Evolutionary conservation across 1,139 yeast genomes (phyloP).

Genomic region (Candida sp.): DNA sequence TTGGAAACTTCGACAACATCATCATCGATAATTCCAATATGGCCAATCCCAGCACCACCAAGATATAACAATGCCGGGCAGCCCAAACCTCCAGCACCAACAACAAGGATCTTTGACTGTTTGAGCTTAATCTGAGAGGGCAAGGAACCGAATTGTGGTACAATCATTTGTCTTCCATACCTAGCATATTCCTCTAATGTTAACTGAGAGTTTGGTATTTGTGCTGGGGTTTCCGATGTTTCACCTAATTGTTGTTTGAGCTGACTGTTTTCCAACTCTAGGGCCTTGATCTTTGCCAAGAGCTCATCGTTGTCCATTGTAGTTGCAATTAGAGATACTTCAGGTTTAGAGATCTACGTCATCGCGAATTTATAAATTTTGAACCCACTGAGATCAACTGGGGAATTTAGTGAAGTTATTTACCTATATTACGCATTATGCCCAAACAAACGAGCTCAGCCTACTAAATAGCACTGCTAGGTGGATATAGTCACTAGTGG

Average conservation of each 20-base stretch:
- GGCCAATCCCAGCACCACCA: conserved; percentile 86
- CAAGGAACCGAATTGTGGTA: conserved; percentile 65
- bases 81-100: conserved; percentile 98
- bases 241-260: conserved; percentile 10
- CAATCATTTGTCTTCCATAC: conserved; percentile 96
- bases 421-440: too few relatives aligned
- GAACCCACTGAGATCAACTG: neutral
- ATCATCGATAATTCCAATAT: conserved; percentile 81
- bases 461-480: too few relatives aligned
- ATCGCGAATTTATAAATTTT: neutral
- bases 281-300: conserved; percentile 14
- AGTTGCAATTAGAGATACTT: too few relatives aligned
- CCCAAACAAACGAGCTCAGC: too few relatives aligned
- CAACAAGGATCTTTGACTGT: conserved; percentile 58
- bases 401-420: too few relatives aligned
- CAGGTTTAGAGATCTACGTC: conserved; percentile 6
- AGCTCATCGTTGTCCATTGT: conserved; percentile 13
- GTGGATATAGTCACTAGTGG: too few relatives aligned
- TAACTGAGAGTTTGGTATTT: conserved; percentile 6
- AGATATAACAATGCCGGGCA: conserved; percentile 87
- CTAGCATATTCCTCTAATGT: conserved; percentile 67
- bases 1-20: conserved; percentile 85
- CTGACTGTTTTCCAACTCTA: conserved; percentile 21
- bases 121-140: conserved; percentile 58
- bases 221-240: neutral